These are phyloP conservation scores for Parasarocladium wereldwijsianum DNA, from an alignment of 2,329 filamentous ascomycete species.

Conservation along the genomic window DNA sequence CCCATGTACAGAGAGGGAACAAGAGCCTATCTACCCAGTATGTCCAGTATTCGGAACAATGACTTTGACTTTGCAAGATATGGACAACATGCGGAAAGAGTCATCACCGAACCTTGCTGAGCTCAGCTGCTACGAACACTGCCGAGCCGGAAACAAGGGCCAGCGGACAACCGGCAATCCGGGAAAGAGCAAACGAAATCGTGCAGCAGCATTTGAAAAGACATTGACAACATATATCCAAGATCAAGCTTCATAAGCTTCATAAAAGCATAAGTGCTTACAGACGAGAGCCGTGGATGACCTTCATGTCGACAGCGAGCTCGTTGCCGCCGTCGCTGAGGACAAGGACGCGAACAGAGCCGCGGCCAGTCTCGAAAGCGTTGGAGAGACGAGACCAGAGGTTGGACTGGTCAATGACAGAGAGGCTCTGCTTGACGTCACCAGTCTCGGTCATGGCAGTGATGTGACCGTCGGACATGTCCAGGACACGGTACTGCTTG, in stretches of 20 bases:
- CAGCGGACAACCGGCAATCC: no score
- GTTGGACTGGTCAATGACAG: conserved; percentile 89
- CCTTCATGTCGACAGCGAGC: conserved; percentile 97
- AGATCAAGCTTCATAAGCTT: no score
- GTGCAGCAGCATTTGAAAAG: no score
- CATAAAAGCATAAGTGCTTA: conserved; percentile 22
- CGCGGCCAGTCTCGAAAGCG: conserved; percentile 82
- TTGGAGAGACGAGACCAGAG: conserved; percentile 68
- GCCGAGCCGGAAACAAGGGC: no score
- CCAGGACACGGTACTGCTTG: conserved; percentile 99
- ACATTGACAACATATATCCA: no score
- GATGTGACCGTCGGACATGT: conserved; percentile 75
- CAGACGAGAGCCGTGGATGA: conserved; percentile 68
- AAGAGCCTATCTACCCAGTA: conserved; percentile 6
- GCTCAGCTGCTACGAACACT: no score
- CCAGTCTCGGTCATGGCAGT: conserved; percentile 98
- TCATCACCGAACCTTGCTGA: no score
- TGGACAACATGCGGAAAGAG: no score
- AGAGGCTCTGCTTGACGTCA: conserved; percentile 91
- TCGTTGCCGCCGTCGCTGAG: conserved; percentile 87
- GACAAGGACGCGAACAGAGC: conserved; percentile 87
- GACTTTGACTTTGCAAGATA: no score
- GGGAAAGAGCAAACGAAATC: no score
- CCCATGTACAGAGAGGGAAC: conserved; percentile 9
- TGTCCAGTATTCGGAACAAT: conserved; percentile 3